Conservation (phyloP, 1,284 basidiomycete species). For the Ustilago shanxiensis region DNA sequence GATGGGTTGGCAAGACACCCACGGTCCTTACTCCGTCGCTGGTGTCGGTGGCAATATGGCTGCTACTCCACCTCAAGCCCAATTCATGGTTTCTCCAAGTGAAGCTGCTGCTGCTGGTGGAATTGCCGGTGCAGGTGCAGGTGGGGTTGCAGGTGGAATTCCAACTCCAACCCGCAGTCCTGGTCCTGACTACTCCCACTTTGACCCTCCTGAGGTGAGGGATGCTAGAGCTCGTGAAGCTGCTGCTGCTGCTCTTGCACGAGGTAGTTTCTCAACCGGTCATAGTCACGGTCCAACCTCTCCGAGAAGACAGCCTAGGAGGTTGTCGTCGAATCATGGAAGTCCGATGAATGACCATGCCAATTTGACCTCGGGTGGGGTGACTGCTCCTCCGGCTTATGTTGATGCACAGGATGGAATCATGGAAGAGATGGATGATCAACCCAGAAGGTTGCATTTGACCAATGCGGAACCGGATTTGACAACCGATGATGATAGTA, state of each 20-base stretch:
- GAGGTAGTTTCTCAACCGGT: conserved; percentile 29
- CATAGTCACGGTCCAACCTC: conserved; percentile 26
- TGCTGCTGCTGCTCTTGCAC: conserved; percentile 39
- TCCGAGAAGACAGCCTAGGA: conserved; percentile 28
- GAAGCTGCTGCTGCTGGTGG: conserved; percentile 32
- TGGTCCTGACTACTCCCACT: conserved; percentile 59
- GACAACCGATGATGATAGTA: conserved; percentile 34
- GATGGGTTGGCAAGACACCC: conserved; percentile 46
- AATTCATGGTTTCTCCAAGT: conserved; percentile 45
- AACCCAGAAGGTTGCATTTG: conserved; percentile 39
- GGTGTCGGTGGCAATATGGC: conserved; percentile 38
- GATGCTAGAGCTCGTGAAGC: conserved; percentile 55
- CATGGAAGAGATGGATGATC: conserved; percentile 30
- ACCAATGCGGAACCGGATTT: conserved; percentile 47
- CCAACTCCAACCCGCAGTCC: conserved; percentile 26
- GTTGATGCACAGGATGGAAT: conserved; percentile 40
- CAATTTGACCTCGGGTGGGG: conserved; percentile 12
- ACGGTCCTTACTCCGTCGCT: conserved; percentile 40
- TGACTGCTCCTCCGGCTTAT: conserved; percentile 42
- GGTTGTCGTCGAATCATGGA: conserved; percentile 26
- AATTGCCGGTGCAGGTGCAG: conserved; percentile 19
- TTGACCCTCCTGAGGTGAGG: conserved; percentile 63
- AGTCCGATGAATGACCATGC: conserved; percentile 30
- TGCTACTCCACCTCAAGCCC: conserved; percentile 28
- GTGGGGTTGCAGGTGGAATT: conserved; percentile 12